Evolutionary conservation across 371 early-diverging fungal species (phyloP).

Genomic region (Mortierella sp.): DNA sequence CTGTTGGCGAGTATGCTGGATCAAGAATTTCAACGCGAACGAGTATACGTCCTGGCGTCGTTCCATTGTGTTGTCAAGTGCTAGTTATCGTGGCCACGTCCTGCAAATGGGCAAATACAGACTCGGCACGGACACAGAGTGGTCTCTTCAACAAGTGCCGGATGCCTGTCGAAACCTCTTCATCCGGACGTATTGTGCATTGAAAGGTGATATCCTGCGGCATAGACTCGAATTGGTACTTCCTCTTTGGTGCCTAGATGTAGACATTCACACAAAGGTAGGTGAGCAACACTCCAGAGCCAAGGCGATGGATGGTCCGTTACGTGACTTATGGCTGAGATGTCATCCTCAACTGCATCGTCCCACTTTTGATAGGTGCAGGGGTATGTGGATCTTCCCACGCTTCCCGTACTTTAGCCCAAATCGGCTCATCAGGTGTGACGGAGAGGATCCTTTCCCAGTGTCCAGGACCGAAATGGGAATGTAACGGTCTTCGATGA

Average conservation of each 20-base stretch:
- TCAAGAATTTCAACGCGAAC: slow-evolving; percentile 93
- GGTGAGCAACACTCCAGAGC: too few species aligned
- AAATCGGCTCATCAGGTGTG: slow-evolving; percentile 78
- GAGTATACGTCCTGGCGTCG: slow-evolving; percentile 85
- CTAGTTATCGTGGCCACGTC: too few species aligned
- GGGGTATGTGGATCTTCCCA: slow-evolving; percentile 62
- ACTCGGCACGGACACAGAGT: slow-evolving; percentile 98
- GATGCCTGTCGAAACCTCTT: slow-evolving; percentile 89
- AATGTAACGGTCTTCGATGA: too few species aligned
- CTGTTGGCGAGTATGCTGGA: slow-evolving; percentile 82
- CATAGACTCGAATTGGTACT: slow-evolving; percentile 14
- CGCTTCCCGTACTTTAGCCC: slow-evolving; percentile 56
- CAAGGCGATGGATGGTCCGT: too few species aligned
- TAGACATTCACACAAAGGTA: neutral
- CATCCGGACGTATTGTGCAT: slow-evolving; percentile 95
- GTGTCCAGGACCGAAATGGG: slow-evolving; percentile 58
- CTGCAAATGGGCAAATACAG: slow-evolving; percentile 54
- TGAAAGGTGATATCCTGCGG: slow-evolving; percentile 86
- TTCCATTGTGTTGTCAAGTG: too few species aligned
- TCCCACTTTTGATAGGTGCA: slow-evolving; percentile 69
- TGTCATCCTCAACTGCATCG: slow-evolving; percentile 46
- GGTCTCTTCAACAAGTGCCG: slow-evolving; percentile 99
- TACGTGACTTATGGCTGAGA: slow-evolving; percentile 21
- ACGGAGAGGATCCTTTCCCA: slow-evolving; percentile 81
- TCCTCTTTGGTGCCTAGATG: slow-evolving; percentile 22